phyloP scores from a whole-genome alignment of 1,284 basidiomycete genomes.

The Lentinula novae-zelandiae region DNA sequence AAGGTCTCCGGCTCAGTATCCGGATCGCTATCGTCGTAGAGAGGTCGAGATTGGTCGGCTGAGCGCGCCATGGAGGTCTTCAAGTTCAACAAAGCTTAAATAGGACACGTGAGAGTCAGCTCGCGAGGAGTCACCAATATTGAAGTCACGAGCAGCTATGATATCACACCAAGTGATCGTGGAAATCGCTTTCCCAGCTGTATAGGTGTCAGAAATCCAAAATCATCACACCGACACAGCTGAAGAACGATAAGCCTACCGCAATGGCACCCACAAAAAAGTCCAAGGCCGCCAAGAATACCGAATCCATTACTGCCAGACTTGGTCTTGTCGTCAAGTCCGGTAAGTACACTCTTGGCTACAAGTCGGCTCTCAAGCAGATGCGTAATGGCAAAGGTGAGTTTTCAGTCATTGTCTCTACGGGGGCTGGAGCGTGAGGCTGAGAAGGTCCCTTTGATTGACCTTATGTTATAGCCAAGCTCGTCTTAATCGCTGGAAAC shows the following conservation, averaged over 20 bases:
- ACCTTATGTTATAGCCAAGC: slow-evolving; percentile 75
- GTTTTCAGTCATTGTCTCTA: slow-evolving; percentile 45
- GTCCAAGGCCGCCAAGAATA: slow-evolving; percentile 87
- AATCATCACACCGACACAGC: not conserved
- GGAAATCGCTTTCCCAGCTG: slow-evolving; percentile 23
- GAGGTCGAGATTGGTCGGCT: slow-evolving; percentile 24
- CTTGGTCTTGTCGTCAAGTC: slow-evolving; percentile 99
- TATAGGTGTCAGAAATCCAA: slow-evolving; percentile 21
- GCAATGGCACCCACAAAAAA: slow-evolving; percentile 93
- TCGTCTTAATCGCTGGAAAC: slow-evolving; percentile 98
- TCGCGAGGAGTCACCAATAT: not conserved
- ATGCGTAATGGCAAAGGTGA: slow-evolving; percentile 98
- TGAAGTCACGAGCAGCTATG: not conserved
- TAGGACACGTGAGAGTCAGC: slow-evolving; percentile 10
- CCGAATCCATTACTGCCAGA: slow-evolving; percentile 93
- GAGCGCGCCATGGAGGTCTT: slow-evolving; percentile 22
- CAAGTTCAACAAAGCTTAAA: slow-evolving; percentile 13
- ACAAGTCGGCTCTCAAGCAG: slow-evolving; percentile 97
- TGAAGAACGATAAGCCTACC: slow-evolving; percentile 10
- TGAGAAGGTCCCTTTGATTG: slow-evolving; percentile 93
- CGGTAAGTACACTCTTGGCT: slow-evolving; percentile 88
- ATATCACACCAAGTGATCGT: slow-evolving; percentile 9
- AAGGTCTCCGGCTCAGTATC: slow-evolving; percentile 49
- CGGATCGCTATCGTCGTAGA: slow-evolving; percentile 33
- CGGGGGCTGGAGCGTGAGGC: slow-evolving; percentile 92